These are phyloP conservation scores for Heliamphora pulchella DNA, from an alignment of 179 eudicot genomes.

Conservation along the genomic window DNA sequence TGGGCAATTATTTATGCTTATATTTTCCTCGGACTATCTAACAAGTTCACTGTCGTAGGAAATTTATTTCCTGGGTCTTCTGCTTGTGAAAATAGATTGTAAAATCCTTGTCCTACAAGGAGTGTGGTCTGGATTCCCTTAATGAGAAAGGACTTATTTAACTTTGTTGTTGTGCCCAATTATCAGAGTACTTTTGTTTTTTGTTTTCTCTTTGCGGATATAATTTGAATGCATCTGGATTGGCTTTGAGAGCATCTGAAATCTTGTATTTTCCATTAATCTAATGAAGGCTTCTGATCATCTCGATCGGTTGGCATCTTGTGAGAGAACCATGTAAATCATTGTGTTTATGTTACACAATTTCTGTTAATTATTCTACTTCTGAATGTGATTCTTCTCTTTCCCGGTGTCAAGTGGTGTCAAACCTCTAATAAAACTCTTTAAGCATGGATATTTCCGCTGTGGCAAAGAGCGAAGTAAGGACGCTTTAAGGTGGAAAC, in stretches of 20 bases:
- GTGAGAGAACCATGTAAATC: background rate
- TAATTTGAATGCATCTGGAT: background rate
- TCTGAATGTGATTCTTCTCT: background rate
- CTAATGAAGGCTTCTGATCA: background rate
- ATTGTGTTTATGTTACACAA: background rate
- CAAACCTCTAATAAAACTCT: background rate
- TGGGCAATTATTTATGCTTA: background rate
- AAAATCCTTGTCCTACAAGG: background rate
- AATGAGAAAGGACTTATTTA: background rate
- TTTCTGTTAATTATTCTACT: background rate
- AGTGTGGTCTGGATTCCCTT: background rate
- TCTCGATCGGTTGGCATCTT: background rate
- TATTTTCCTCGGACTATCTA: background rate
- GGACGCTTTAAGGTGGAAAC: no score
- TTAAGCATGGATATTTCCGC: no score
- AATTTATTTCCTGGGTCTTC: background rate
- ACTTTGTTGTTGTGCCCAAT: background rate
- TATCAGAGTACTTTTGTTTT: background rate
- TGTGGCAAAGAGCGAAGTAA: no score
- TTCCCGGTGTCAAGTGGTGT: background rate
- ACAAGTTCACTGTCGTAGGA: background rate
- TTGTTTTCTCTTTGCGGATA: background rate
- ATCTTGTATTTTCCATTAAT: background rate
- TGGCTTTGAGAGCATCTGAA: background rate
- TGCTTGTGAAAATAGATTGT: background rate